Conservation (phyloP, 768 basidiomycete genomes). For the Gymnopilus dilepis region DNA sequence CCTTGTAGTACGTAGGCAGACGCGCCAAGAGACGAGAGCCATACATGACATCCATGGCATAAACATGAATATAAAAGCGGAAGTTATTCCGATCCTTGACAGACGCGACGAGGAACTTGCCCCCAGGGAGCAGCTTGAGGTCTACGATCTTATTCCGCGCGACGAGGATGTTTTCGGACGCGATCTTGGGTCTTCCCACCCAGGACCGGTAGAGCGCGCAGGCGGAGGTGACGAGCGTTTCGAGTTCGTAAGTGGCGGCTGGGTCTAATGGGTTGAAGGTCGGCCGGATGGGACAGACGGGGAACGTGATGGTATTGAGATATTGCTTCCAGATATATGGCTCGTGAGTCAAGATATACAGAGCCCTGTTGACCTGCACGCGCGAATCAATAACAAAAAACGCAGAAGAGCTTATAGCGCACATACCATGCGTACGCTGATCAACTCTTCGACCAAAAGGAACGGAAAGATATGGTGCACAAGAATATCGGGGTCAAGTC, state of each 20-base stretch:
- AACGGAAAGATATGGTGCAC: slow-evolving; percentile 48
- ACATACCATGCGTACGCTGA: slow-evolving; percentile 49
- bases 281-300: slow-evolving; percentile 65
- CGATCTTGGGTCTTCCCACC: slow-evolving; percentile 44
- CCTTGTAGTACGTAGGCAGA: slow-evolving; percentile 52
- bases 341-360: slow-evolving; percentile 69
- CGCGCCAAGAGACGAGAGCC: slow-evolving; percentile 54
- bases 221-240: slow-evolving; percentile 65
- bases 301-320: slow-evolving; percentile 56
- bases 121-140: slow-evolving; percentile 67
- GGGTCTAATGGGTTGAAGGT: slow-evolving; percentile 50
- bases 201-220: slow-evolving; percentile 67
- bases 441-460: slow-evolving; percentile 51
- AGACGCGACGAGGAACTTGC: slow-evolving; percentile 70
- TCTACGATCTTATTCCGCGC: slow-evolving; percentile 48
- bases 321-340: slow-evolving; percentile 74
- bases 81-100: slow-evolving; percentile 48
- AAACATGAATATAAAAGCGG: slow-evolving; percentile 58
- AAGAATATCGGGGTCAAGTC: slow-evolving; percentile 42
- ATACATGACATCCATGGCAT: slow-evolving; percentile 58
- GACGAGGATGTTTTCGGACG: slow-evolving; percentile 28
- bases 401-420: not conserved
- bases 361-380: slow-evolving; percentile 58
- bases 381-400: not conserved
- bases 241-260: slow-evolving; percentile 49